These are phyloP conservation scores for Penicillium robsamsonii DNA, from an alignment of 495 filamentous ascomycete genomes.

Conservation along the genomic window DNA sequence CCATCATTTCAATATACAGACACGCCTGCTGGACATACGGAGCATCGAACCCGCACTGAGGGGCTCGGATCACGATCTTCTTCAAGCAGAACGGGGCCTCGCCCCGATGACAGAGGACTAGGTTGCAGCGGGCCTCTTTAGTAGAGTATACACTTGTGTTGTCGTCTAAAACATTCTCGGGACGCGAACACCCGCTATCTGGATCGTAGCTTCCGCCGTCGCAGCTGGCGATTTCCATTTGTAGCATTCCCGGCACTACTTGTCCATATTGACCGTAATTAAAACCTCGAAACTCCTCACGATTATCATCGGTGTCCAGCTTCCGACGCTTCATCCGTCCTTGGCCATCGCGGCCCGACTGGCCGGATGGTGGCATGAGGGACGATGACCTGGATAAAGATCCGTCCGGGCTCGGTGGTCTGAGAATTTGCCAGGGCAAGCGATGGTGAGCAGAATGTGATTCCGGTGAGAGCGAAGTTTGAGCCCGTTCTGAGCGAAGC, in stretches of 20 bases:
- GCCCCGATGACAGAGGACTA: slow-evolving; percentile 77
- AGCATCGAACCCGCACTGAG: slow-evolving; percentile 73
- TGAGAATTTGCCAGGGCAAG: slow-evolving; percentile 12
- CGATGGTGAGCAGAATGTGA: slow-evolving; percentile 4
- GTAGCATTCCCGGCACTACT: slow-evolving; percentile 72
- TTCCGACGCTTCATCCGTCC: slow-evolving; percentile 70
- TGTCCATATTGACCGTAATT: slow-evolving; percentile 82
- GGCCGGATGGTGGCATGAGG: slow-evolving; percentile 36
- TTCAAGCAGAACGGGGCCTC: slow-evolving; percentile 75
- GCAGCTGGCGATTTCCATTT: slow-evolving; percentile 84
- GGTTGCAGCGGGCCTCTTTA: slow-evolving; percentile 75
- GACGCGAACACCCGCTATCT: slow-evolving; percentile 55
- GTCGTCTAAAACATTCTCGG: slow-evolving; percentile 79
- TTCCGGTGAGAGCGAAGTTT: not conserved
- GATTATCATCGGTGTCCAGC: slow-evolving; percentile 60
- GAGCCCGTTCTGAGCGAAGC: slow-evolving; percentile 10
- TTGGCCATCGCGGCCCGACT: slow-evolving; percentile 29
- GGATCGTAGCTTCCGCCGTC: slow-evolving; percentile 77
- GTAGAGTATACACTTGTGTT: slow-evolving; percentile 88
- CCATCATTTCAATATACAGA: not conserved
- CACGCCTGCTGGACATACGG: slow-evolving; percentile 61
- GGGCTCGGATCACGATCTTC: slow-evolving; percentile 85
- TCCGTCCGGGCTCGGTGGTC: not conserved
- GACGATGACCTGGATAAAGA: slow-evolving; percentile 27
- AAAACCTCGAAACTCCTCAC: slow-evolving; percentile 55